phyloP scores from a whole-genome alignment of 768 basidiomycete genomes.

The Leccinum variicolor region DNA sequence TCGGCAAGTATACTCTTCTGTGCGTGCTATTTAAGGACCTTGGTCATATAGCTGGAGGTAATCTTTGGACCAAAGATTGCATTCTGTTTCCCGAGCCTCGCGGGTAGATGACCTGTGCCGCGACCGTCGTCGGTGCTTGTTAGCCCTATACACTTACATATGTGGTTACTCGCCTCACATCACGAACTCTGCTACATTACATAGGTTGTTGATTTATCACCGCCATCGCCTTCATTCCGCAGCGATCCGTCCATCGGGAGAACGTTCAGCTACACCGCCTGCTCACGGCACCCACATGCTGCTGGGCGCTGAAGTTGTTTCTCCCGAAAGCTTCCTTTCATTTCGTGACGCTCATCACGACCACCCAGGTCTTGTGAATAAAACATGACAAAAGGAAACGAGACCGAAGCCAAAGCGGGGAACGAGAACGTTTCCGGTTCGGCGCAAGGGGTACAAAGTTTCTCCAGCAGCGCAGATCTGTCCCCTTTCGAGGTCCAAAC shows the following conservation, averaged over 20 bases:
- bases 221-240: too few species aligned
- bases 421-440: neutral
- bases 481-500: neutral
- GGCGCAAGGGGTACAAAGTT: neutral
- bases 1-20: neutral
- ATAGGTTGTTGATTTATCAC: neutral
- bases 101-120: slow-evolving; percentile 6
- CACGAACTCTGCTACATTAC: neutral
- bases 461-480: neutral
- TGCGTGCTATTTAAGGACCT: slow-evolving; percentile 11
- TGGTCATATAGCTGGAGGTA: slow-evolving; percentile 20
- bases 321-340: too few species aligned
- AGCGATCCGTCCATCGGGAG: too few species aligned
- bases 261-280: too few species aligned
- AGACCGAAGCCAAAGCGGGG: neutral
- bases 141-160: neutral
- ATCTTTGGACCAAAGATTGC: neutral
- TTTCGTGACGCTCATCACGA: neutral
- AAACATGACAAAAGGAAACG: neutral
- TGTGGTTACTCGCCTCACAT: neutral
- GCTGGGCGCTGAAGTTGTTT: too few species aligned
- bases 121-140: neutral
- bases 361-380: neutral
- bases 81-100: slow-evolving; percentile 8
- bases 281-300: too few species aligned